Evolutionary conservation across 2,329 filamentous ascomycete genomes (phyloP), one percentile per base, ranked within the genome.

Genomic region (Alternaria brassicicola): DNA sequence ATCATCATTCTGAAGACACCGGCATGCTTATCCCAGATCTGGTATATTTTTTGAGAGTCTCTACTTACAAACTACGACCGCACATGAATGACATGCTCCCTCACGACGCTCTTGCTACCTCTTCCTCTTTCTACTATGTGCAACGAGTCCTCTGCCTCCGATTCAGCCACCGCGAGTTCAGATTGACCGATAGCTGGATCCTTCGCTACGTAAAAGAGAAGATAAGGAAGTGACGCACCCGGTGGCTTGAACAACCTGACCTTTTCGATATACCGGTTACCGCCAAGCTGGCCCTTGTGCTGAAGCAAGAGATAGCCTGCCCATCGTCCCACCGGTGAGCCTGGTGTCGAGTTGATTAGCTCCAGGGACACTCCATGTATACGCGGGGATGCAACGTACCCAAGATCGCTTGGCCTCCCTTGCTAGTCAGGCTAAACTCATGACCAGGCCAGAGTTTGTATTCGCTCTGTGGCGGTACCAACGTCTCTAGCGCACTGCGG

Each of bases 271-370:
- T 55, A 58, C 12, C 58, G 39, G 4, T 61, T 57, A 1, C 62
- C 57, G 2, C 57, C 57, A 9, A 65, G 55, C 4, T 59, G 42
- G 2, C 35, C 19, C 13, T 63, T 63, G 10, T 65, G 62, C 25
- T 65, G 62, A 1, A 61, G 39, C 3, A 65, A 33, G n/a, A 65
- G 53, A 26, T 59, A 65, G 1, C 60, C 60, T 0, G 49, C 57
- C 52, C 60, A 61, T 56, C 55, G 13, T 0, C 57, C 63, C 0
- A 61, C 51, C 0, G 63, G 61, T 6, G 63, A 63, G 1, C 63
- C 63, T 65, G 8, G 0, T 2, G 4, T 28, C 13, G 12, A 15
- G 19, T 57, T 21, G 57, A n/a, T n/a, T n/a, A n/a, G n/a, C n/a
- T n/a, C n/a, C n/a, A n/a, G n/a, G n/a, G n/a, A n/a, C n/a, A n/a